Conservation (phyloP, 179 eudicot species). For the Silene noctiflora region DNA sequence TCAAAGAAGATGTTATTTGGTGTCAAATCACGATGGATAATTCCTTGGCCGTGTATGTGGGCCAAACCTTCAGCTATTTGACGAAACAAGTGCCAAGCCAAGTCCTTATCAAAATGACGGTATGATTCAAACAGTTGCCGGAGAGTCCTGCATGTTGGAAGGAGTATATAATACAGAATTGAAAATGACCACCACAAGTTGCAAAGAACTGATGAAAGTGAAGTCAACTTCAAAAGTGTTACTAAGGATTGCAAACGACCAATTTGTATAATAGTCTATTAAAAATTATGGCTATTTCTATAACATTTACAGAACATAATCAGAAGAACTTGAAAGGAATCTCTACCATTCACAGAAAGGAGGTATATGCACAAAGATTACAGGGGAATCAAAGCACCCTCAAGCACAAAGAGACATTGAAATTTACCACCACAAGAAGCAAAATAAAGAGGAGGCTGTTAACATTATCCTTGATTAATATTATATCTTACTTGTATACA, state of each 20-base stretch:
- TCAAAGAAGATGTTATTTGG: constrained; percentile 95
- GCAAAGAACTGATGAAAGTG: neutral
- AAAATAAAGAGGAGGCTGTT: neutral
- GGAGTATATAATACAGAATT: neutral
- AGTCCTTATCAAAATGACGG: constrained; percentile 75
- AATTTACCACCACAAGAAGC: neutral
- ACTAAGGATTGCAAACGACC: neutral
- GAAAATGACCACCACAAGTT: neutral
- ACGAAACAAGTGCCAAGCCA: constrained; percentile 89
- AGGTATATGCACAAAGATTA: neutral
- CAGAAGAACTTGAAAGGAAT: neutral
- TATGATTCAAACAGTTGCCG: constrained; percentile 87
- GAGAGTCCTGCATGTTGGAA: constrained; percentile 63
- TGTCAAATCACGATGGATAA: constrained; percentile 95
- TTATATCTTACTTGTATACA: too few species aligned
- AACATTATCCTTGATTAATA: neutral
- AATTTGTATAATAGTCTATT: neutral
- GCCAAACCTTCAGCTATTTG: constrained; percentile 94
- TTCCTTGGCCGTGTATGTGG: constrained; percentile 95
- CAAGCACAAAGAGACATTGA: neutral
- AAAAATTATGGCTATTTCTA: neutral
- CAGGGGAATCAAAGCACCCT: neutral
- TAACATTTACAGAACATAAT: neutral
- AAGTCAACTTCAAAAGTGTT: neutral
- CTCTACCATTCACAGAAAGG: neutral